Base-by-base conservation (phyloP, 176 grass and related monocot genomes). In the Oryza longistaminata region DNA sequence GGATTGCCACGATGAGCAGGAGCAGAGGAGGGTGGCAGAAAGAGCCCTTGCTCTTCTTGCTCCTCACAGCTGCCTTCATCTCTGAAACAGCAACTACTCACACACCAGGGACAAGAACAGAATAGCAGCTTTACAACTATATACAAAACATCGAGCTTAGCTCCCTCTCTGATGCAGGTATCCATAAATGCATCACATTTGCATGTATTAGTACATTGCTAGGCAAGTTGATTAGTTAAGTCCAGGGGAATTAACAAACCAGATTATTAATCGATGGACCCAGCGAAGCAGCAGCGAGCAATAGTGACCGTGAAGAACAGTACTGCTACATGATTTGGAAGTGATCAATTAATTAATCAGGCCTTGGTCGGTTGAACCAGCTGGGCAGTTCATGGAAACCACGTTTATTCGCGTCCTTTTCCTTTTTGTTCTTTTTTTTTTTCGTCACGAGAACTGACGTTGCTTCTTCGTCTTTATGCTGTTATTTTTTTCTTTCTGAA, bases 381-480 rank as follows among this genome's bases (percentile, higher is more conserved):
- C 72, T 60, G 17, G 86, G 76, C 48, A 77, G 26, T 77, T 86
- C 83, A 86, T 82, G 83, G 73, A 86, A 73, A 77, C 78, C 88
- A 82, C 88, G 88, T 82, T 86, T 90, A 13, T n/a, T 71, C 43
- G 11, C 34, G 11, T 35, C 48, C 27, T 4, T 48, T 27, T 16
- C 17, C 27, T 65, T 39, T 39, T 11, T 15, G 65, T 73, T 73
- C 21, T 3, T 71, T 82, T 9, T 11, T 11, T 24, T 78, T 73
- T 39, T 0, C 5, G 0, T 82, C 88, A 90, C 83, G 83, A 50
- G 88, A 77, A 82, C 72, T 61, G 64, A 70, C 85, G 71, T 45
- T 52, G 71, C 27, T 27, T 50, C 77, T 43, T 71, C 75, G 58
- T 66, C 77, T 81, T 89, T 81, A 29, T 55, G 34, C 42, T 85